Conservation (phyloP, 805 yeast species). For the Schizosaccharomyces osmophilus region DNA sequence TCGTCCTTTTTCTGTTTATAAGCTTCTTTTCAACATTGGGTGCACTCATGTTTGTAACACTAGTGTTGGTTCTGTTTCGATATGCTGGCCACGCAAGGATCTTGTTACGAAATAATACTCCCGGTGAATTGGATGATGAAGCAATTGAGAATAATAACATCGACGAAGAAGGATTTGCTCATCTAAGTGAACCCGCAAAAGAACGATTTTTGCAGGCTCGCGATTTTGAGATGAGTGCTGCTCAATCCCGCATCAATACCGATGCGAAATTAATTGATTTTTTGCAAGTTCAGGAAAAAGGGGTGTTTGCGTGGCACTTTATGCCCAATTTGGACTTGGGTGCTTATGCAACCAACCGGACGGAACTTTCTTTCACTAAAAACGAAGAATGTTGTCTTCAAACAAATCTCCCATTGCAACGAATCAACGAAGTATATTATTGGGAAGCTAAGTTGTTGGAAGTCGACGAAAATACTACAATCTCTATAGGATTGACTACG, state of each 20-base stretch:
- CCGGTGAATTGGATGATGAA: not conserved
- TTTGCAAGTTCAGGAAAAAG: conserved; percentile 58
- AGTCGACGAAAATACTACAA: conserved; percentile 21
- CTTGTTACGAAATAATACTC: not conserved
- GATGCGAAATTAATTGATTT: conserved; percentile 31
- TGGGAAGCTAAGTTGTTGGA: conserved; percentile 71
- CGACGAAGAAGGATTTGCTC: not conserved
- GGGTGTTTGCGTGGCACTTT: conserved; percentile 78
- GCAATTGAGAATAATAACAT: not conserved
- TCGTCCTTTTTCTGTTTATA: not conserved
- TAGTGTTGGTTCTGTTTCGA: not conserved
- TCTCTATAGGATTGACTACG: conserved; percentile 61
- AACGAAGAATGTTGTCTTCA: conserved; percentile 42
- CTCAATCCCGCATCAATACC: conserved; percentile 13
- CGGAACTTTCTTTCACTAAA: conserved; percentile 22
- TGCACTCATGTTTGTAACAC: not conserved
- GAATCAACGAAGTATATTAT: conserved; percentile 62
- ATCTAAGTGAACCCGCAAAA: not conserved
- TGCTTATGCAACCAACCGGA: conserved; percentile 39
- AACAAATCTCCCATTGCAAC: conserved; percentile 69
- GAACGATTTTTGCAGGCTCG: not conserved
- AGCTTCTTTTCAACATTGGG: not conserved
- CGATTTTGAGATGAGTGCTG: not conserved
- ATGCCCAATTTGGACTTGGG: conserved; percentile 24
- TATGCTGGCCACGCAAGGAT: not conserved